Evolutionary conservation across 1,284 basidiomycete species (phyloP), one percentile per base, ranked within the genome.

Genomic region (Naganishia liquefaciens): DNA sequence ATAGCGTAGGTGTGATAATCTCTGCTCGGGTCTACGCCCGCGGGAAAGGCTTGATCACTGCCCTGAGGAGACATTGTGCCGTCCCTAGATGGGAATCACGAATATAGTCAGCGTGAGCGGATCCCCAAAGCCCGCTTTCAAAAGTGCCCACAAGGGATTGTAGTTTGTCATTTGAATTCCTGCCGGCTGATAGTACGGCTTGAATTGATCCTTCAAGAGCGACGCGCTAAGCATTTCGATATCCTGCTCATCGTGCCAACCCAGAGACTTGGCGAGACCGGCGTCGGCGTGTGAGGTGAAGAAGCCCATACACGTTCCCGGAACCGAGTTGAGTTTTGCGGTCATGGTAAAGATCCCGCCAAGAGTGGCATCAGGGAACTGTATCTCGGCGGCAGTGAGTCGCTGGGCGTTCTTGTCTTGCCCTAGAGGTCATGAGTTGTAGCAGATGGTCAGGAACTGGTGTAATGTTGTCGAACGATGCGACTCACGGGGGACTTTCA

Each of bases 81-180:
- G 27, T 58, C 54, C 3, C 54, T 57, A 27, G 19, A 33, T 13
- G 65, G 19, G n/a, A n/a, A 30, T 30, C 3, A 10, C 19, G 28
- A 53, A n/a, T 37, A 27, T 30, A 2, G 7, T 21, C 27, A 33
- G n/a, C 10, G 23, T 7, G 19, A 33, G 9, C 33, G 25, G 17
- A 9, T 21, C 5, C 2, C 28, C n/a, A 11, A 13, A 54, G 27
- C 4, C 17, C 27, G n/a, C n/a, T 19, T 11, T 13, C 33, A 47
- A 23, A 21, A 9, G 11, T 4, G 66, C 67, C 28, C 25, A 68
- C 67, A 42, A 63, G 27, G 57, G 57, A 5, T 39, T 58, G 42
- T 57, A 67, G 55, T 68, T 70, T 21, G 57, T 67, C 53, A 68
- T 52, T 51, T 70, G 62, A 23, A 70, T 65, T 40, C 69, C 69